phyloP scores from a whole-genome alignment of 495 filamentous ascomycete species.

The Penicillium egyptiacum region DNA sequence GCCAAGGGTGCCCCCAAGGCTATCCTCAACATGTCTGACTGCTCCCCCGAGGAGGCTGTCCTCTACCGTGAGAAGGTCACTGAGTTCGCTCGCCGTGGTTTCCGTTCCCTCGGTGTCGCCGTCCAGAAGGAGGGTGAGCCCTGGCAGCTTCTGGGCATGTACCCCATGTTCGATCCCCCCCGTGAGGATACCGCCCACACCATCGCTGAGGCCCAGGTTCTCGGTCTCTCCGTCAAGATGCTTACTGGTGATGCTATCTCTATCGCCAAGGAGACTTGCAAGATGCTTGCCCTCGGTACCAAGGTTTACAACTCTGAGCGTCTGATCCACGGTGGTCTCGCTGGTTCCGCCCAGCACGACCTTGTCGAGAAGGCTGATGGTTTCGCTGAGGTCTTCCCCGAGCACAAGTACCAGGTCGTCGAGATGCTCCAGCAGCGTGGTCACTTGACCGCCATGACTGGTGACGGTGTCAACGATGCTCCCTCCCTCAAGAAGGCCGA shows the following conservation, averaged over 20 bases:
- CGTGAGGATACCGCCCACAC: constrained; percentile 77
- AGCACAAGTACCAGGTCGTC: constrained; percentile 79
- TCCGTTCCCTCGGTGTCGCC: constrained; percentile 77
- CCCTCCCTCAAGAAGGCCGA: constrained; percentile 72
- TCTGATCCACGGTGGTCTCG: constrained; percentile 72
- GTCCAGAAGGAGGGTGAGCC: constrained; percentile 64
- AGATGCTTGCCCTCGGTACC: constrained; percentile 73
- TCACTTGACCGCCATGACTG: constrained; percentile 74
- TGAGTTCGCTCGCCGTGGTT: constrained; percentile 77
- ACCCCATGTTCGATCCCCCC: constrained; percentile 77
- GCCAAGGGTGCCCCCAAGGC: constrained; percentile 77
- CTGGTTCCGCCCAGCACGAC: constrained; percentile 71
- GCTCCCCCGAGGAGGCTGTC: constrained; percentile 61
- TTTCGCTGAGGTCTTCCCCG: constrained; percentile 74
- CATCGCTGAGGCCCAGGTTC: constrained; percentile 72
- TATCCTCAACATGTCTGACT: constrained; percentile 64
- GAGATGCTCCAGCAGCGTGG: constrained; percentile 74
- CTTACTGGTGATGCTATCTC: constrained; percentile 77
- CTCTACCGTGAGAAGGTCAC: constrained; percentile 68
- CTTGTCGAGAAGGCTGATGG: constrained; percentile 74
- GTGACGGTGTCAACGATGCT: constrained; percentile 74
- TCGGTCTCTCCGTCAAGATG: constrained; percentile 78
- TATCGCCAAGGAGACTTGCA: constrained; percentile 79
- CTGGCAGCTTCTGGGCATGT: constrained; percentile 71
- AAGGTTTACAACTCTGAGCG: constrained; percentile 78